Conservation (phyloP, 148 eudicot species). For the Bassia scoparia region DNA sequence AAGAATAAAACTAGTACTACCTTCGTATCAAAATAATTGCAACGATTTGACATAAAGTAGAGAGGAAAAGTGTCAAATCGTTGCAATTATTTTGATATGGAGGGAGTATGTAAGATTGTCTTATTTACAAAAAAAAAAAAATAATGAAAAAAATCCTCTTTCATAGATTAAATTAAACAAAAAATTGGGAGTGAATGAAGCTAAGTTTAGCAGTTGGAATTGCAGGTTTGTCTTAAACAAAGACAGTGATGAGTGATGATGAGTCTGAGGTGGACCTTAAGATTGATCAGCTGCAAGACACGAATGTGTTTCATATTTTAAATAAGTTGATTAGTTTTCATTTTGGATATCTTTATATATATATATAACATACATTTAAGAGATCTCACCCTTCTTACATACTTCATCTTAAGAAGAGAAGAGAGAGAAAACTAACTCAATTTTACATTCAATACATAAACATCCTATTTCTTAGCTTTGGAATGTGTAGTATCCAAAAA, state of each 20-base stretch:
- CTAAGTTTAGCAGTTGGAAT: constrained; percentile 35
- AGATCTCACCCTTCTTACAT: constrained; percentile 1
- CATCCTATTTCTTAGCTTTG: constrained; percentile 14
- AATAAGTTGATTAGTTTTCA: neutral
- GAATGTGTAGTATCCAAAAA: constrained; percentile 25
- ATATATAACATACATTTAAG: neutral
- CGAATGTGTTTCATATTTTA: constrained; percentile 24
- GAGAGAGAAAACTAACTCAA: no score
- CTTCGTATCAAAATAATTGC: no score
- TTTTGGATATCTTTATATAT: constrained; percentile 3
- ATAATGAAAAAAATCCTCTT: no score
- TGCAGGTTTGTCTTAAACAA: constrained; percentile 27
- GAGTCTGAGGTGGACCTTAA: constrained; percentile 17
- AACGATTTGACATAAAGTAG: no score
- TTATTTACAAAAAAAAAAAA: no score
- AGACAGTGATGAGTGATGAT: neutral
- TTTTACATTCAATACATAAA: no score
- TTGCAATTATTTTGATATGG: no score
- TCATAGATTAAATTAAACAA: no score
- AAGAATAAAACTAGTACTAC: no score
- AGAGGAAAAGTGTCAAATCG: no score
- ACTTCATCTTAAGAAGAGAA: constrained; percentile 1
- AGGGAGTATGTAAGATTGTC: no score
- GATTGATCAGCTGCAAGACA: constrained; percentile 27
- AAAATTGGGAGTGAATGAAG: no score